Evolutionary conservation across 768 basidiomycete species (phyloP), one percentile per base, ranked within the genome.

Genomic region (Neoboletus magnificus): DNA sequence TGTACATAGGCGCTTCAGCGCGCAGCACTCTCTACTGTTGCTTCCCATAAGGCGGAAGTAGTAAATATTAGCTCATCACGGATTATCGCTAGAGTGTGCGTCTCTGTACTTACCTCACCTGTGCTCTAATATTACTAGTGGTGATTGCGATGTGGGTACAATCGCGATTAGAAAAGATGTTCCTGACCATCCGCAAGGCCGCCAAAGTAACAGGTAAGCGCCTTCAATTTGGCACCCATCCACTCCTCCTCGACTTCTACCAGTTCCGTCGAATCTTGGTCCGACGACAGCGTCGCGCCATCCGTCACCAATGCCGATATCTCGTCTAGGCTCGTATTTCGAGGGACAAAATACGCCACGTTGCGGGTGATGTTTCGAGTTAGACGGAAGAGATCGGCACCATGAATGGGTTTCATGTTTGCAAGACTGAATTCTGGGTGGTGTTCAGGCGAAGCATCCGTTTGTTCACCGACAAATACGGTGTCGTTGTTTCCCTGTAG

Each of bases 221-320:
- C 96, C 67, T 98, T 98, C 42, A 98, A 72, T 75, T 96, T 96
- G 11, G 77, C 78, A 3, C 93, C 88, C 87, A 92, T 96, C 94
- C 93, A 98, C 69, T 92, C 92, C 71, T 98, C 96, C 67, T 98
- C 94, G 8, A 98, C 81, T 71, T 98, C 96, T 11, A 96, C 80
- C 70, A 71, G 77, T 70, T 93, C 91, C 37, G 47, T 49, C 20
- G 53, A 44, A 15, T 55, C 55, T 43, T 42, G 58, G 50, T 36
- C 55, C 47, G 20, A 57, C 13, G 12, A 27, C 4, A 41, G 32
- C 25, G 40, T 20, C 9, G 27, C 39, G 1, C 20, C 12, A 33
- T 30, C 42, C 20, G 68, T 65, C 25, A 82, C 67, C 41, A 91
- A 70, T 0, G 62, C 73, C 0, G 86, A 80, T 39, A 97, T 79